Evolutionary conservation across 1,284 basidiomycete genomes (phyloP).

Genomic region (Hemileia vastatrix): DNA sequence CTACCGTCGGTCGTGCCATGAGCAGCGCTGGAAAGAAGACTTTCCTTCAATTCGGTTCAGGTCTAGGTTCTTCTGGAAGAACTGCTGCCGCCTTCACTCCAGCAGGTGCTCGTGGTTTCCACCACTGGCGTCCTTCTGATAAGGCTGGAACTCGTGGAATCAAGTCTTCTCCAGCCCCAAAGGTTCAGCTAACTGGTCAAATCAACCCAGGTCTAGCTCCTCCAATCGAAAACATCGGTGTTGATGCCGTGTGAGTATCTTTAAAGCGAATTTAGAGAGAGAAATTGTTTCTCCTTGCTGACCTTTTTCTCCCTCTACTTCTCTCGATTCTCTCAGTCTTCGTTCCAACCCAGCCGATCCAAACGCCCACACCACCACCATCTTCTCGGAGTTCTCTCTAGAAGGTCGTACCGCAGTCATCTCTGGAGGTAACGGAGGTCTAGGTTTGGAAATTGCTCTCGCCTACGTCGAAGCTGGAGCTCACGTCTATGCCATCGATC

Average conservation of each 20-base stretch:
- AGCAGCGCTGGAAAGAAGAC: too few species aligned
- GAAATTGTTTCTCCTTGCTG: too few species aligned
- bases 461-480: slow-evolving; percentile 67
- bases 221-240: slow-evolving; percentile 40
- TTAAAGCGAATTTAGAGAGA: neutral
- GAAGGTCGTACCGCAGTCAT: slow-evolving; percentile 64
- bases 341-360: too few species aligned
- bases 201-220: slow-evolving; percentile 39
- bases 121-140: neutral
- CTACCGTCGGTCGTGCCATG: too few species aligned
- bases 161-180: slow-evolving; percentile 4
- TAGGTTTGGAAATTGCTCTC: slow-evolving; percentile 72
- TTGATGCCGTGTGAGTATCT: slow-evolving; percentile 33
- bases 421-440: slow-evolving; percentile 66
- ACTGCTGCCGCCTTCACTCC: neutral
- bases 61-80: too few species aligned
- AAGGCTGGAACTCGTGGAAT: neutral
- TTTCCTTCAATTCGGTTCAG: too few species aligned
- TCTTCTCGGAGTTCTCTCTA: slow-evolving; percentile 65
- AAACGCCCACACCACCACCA: slow-evolving; percentile 44
- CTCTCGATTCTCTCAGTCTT: too few species aligned
- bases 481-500: slow-evolving; percentile 66
- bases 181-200: slow-evolving; percentile 18
- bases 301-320: too few species aligned
- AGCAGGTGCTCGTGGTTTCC: neutral